These are phyloP conservation scores for Eutrema japonicum DNA, from an alignment of 345 rosid genomes.

Conservation along the genomic window DNA sequence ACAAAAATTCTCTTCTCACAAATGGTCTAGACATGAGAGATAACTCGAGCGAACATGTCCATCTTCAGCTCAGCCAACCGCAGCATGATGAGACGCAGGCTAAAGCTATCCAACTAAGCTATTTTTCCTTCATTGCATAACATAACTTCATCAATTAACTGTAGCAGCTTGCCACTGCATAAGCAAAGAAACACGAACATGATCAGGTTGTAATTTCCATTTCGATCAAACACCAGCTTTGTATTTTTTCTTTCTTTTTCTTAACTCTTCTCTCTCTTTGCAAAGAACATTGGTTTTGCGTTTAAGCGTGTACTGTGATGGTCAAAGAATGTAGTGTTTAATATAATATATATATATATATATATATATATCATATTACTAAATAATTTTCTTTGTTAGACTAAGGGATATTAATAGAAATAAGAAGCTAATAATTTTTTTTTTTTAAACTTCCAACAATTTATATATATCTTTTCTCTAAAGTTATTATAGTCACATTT, in stretches of 20 bases:
- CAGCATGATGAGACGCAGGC: conserved; percentile 55
- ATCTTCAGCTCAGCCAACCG: conserved; percentile 92
- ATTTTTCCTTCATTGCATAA: conserved; percentile 43
- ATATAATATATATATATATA: too few species aligned
- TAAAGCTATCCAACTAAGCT: conserved; percentile 65
- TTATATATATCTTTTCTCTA: too few species aligned
- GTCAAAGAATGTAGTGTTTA: conserved; percentile 4
- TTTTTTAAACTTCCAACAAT: too few species aligned
- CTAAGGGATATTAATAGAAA: too few species aligned
- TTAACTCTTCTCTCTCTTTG: neutral
- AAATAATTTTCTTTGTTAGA: too few species aligned
- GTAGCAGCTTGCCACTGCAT: conserved; percentile 68
- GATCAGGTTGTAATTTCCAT: conserved; percentile 34
- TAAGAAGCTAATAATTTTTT: too few species aligned
- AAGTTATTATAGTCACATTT: neutral
- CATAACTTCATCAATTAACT: neutral
- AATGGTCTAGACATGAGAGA: conserved; percentile 56
- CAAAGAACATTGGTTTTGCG: conserved; percentile 21
- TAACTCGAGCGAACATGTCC: conserved; percentile 59
- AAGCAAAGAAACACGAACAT: conserved; percentile 45
- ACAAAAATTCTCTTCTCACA: conserved; percentile 47
- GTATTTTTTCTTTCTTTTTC: neutral
- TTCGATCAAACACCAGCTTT: conserved; percentile 34
- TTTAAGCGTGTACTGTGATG: conserved; percentile 9
- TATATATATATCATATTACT: too few species aligned